Base-by-base conservation (phyloP, 495 filamentous ascomycete genomes). In the Penicillium herquei region DNA sequence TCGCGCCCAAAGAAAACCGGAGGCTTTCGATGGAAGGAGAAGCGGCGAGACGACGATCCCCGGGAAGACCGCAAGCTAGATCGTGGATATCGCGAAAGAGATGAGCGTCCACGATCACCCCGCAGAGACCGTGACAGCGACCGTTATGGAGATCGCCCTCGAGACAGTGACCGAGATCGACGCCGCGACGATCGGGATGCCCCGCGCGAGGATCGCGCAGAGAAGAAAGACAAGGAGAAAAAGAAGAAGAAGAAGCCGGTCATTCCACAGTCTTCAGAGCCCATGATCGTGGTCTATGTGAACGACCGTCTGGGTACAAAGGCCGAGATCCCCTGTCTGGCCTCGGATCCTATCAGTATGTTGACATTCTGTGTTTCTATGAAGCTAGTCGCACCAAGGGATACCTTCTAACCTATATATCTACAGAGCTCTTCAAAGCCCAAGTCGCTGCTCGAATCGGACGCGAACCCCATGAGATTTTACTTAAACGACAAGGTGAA, bases 241-340 rank as follows among this genome's bases (percentile, higher is more conserved):
- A 77, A 75, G 51, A 70, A 73, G 47, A 63, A 70, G n/a, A 75
- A 75, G 68, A 71, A 74, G 43, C 58, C 62, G 3, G 65, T 61
- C 39, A 55, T 49, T 12, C 66, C 64, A 13, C 64, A 70, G 39
- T 68, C 68, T 0, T 66, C 77, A 3, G 89, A 93, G 66, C 86
- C 87, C 33, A 92, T 96, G 88, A 97, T 96, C 51, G 82, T 94
- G 18, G 92, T 97, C 13, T 82, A 91, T 62, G 87, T 97, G 59
- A 96, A 97, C 66, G 92, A 97, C 73, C 83, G 92, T 26, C 75
- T 97, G 18, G 92, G 92, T 16, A 96, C 92, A 10, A 96, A 95
- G 65, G 89, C 91, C 43, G 84, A 87, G 44, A 92, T 97, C 55
- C 92, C 92, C 0, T 95, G 91, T 65, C 77, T 96, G 43, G 83